These are phyloP conservation scores for Fraxinus dipetala DNA, from an alignment of 305 asterid species.

Conservation along the genomic window DNA sequence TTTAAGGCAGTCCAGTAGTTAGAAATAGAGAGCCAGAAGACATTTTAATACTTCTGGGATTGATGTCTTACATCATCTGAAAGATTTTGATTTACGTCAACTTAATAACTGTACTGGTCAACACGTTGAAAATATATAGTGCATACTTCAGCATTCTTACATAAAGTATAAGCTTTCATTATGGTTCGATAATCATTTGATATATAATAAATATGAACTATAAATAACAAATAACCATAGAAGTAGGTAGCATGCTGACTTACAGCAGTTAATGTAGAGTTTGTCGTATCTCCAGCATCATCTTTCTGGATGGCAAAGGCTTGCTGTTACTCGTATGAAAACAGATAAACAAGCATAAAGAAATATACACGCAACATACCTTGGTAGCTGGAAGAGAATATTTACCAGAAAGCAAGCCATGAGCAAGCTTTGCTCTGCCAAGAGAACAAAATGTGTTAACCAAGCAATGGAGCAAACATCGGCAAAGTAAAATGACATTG, in stretches of 20 bases:
- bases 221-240: conserved; percentile 5
- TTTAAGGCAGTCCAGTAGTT: conserved; percentile 27
- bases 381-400: conserved; percentile 65
- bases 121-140: neutral
- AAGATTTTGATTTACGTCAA: conserved; percentile 9
- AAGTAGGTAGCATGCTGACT: conserved; percentile 19
- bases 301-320: conserved; percentile 42
- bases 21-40: conserved; percentile 16
- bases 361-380: conserved; percentile 42
- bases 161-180: conserved; percentile 1
- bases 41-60: conserved; percentile 7
- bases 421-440: conserved; percentile 83
- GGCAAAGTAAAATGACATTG: neutral
- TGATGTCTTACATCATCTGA: conserved; percentile 4
- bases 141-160: neutral
- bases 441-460: conserved; percentile 21
- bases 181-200: conserved; percentile 8
- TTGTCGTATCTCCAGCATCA: conserved; percentile 37
- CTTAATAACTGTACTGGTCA: conserved; percentile 5
- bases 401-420: conserved; percentile 95
- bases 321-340: conserved; percentile 21
- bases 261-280: conserved; percentile 43
- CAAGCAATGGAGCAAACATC: conserved; percentile 6
- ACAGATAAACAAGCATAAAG: conserved; percentile 4
- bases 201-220: neutral